These are phyloP conservation scores for Dipodascopsis tothii DNA, from an alignment of 805 yeast genomes.

Conservation along the genomic window DNA sequence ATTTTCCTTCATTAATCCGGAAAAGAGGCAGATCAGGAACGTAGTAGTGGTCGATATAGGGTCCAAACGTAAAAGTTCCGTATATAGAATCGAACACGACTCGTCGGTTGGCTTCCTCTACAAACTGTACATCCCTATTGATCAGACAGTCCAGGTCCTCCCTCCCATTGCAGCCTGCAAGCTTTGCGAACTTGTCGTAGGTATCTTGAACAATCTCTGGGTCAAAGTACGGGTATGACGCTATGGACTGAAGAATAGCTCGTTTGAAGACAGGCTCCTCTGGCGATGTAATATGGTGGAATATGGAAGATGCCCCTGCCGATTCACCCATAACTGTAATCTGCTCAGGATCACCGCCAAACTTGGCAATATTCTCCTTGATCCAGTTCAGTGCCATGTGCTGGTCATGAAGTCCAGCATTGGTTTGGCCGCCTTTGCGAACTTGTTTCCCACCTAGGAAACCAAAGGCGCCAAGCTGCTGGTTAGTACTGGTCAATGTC, in stretches of 20 bases:
- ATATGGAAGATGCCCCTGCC: conserved; percentile 36
- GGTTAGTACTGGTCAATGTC: conserved; percentile 14
- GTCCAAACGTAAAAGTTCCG: conserved; percentile 21
- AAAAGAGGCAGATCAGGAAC: conserved; percentile 17
- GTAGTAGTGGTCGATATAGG: conserved; percentile 17
- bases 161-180: conserved; percentile 8
- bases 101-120: conserved; percentile 13
- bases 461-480: conserved; percentile 35
- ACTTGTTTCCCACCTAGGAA: conserved; percentile 29
- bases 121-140: conserved; percentile 1
- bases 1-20: conserved; percentile 10
- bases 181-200: conserved; percentile 7
- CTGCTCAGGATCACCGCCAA: conserved; percentile 35
- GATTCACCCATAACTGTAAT: conserved; percentile 36
- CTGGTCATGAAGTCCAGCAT: conserved; percentile 35
- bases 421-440: conserved; percentile 27
- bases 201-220: conserved; percentile 7
- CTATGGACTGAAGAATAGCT: conserved; percentile 22
- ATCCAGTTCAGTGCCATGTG: conserved; percentile 35
- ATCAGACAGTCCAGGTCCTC: conserved; percentile 14
- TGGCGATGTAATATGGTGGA: conserved; percentile 28
- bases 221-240: conserved; percentile 19
- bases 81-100: conserved; percentile 5
- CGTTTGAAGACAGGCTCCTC: conserved; percentile 20
- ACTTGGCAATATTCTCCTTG: conserved; percentile 30